phyloP scores from a whole-genome alignment of 371 early-diverging fungal genomes.

The Mucor indicus region DNA sequence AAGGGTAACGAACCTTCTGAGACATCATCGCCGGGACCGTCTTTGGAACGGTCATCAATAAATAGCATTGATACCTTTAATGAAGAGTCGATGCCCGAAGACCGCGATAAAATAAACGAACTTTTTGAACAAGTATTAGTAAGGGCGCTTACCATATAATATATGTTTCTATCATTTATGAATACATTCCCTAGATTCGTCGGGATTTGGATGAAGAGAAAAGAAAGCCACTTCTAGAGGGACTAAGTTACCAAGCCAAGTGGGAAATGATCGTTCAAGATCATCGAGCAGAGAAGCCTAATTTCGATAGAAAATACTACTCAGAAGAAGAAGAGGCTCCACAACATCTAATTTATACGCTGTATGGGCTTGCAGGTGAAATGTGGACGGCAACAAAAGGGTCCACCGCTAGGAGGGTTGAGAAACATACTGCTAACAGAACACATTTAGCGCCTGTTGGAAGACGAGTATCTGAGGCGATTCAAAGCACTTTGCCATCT shows the following conservation, averaged over 20 bases:
- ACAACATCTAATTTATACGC: constrained; percentile 32
- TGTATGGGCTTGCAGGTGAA: constrained; percentile 43
- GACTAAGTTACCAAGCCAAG: constrained; percentile 33
- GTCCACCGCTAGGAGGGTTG: constrained; percentile 32
- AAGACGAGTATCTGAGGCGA: constrained; percentile 5
- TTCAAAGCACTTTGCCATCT: constrained; percentile 1
- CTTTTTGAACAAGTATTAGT: constrained; percentile 48
- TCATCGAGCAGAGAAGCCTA: constrained; percentile 31
- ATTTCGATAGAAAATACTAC: constrained; percentile 12
- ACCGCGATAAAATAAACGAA: constrained; percentile 31
- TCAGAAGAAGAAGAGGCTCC: constrained; percentile 22
- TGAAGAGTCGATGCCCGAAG: constrained; percentile 23
- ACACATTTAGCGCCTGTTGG: constrained; percentile 14
- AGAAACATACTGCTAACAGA: constrained; percentile 20
- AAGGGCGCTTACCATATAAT: not conserved
- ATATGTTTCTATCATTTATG: not conserved
- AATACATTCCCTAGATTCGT: constrained; percentile 13
- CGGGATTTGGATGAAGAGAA: constrained; percentile 36
- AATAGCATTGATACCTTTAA: constrained; percentile 5
- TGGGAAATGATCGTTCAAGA: constrained; percentile 48
- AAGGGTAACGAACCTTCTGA: constrained; percentile 3
- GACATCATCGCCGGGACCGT: constrained; percentile 18
- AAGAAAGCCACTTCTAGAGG: constrained; percentile 20
- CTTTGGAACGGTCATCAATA: constrained; percentile 17
- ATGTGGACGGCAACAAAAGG: constrained; percentile 41